Evolutionary conservation across 1,284 basidiomycete genomes (phyloP), one percentile per base, ranked within the genome.

Genomic region (Inonotus hispidus): DNA sequence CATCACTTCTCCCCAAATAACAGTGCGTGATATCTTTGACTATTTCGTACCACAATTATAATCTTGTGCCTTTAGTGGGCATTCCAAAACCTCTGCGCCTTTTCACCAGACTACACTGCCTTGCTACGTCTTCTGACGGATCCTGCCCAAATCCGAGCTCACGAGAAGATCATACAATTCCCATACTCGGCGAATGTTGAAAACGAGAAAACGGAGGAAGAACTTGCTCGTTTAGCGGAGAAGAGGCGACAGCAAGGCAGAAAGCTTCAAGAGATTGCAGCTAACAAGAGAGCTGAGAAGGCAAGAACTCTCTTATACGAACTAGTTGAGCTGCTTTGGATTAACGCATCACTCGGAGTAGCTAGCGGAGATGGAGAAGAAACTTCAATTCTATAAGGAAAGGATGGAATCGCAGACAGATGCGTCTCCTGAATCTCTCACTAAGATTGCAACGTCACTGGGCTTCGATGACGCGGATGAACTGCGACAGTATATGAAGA

Each of bases 121-220:
- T 83, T 88, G 25, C 77, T 98, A 39, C 81, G 82, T 14, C 74
- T 74, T 4, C 77, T 97, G 23, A 79, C 80, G 47, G 76, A 89
- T 64, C 90, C 92, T 0, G 68, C 76, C 7, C 79, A 79, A 53
- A 71, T 97, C 66, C 83, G 84, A n/a, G 78, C 79, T 6, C 77
- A 78, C 13, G 89, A 92, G 68, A 82, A 84, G 47, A 82, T 95
- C 64, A 75, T 95, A 37, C 93, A 97, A 72, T 95, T 94, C 70
- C 95, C 95, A 0, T 97, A 87, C 71, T 75, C 79, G 0, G 68
- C 85, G 32, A 82, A 90, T 7, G 80, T 84, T 0, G 76, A 82
- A 0, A 88, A 92, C 53, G 94, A 96, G 72, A 96, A 95, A 73
- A 91, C 93, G 0, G 92, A 95, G 67, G 96, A 97, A 66, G 96